Evolutionary conservation across 2,329 filamentous ascomycete genomes (phyloP).

Genomic region (Fusarium papillatum): DNA sequence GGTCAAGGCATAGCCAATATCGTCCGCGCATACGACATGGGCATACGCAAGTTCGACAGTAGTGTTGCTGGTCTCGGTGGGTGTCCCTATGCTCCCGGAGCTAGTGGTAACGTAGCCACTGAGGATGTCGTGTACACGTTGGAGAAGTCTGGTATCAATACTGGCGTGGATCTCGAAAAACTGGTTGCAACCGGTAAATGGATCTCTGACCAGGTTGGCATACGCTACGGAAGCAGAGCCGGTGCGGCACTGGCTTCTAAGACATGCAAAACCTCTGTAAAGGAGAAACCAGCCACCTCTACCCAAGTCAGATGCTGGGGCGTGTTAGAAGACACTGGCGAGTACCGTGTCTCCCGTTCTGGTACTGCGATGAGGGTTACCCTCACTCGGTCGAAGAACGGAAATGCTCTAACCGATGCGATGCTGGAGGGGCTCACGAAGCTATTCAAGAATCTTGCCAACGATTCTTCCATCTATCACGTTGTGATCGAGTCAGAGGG

Average conservation of each 20-base stretch:
- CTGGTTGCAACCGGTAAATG: background rate
- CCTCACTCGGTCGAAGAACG: background rate
- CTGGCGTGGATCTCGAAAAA: background rate
- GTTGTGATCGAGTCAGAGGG: slow-evolving; percentile 18
- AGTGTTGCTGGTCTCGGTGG: slow-evolving; percentile 16
- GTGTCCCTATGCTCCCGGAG: slow-evolving; percentile 24
- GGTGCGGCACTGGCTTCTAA: background rate
- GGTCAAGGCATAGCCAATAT: slow-evolving; percentile 21
- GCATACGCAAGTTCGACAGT: slow-evolving; percentile 17
- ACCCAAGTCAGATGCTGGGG: too few relatives aligned
- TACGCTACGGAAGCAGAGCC: background rate
- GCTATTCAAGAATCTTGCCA: background rate
- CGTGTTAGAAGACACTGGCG: background rate
- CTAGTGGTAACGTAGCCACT: slow-evolving; percentile 23
- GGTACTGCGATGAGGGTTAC: background rate
- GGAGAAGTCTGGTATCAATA: slow-evolving; percentile 13
- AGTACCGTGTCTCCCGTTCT: background rate
- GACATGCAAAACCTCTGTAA: too few relatives aligned
- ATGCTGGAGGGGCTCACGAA: background rate
- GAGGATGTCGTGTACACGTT: slow-evolving; percentile 22
- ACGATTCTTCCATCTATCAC: slow-evolving; percentile 10
- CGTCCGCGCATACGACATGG: slow-evolving; percentile 16
- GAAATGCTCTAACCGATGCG: background rate
- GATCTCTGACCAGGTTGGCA: background rate
- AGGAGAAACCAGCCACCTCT: too few relatives aligned